A percentile compares a stretch with the other conserved stretches of the same genome.
Evolutionary conservation across 1,139 yeast genomes (phyloP).

Genomic region (Meyerozyma guilliermondii): DNA sequence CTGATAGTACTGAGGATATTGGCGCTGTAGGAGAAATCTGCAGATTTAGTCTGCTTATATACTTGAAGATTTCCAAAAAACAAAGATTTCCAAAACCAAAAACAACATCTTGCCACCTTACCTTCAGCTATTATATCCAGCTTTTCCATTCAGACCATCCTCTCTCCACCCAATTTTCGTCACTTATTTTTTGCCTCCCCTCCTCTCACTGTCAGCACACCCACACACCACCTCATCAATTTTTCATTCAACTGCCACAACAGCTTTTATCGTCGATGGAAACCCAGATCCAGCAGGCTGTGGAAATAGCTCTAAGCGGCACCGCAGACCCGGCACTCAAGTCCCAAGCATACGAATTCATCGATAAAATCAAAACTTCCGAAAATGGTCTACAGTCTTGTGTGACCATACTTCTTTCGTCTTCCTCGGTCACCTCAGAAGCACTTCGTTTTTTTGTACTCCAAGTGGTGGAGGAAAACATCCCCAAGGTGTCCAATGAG

Average conservation of each 20-base stretch:
- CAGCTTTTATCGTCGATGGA: conserved; percentile 46
- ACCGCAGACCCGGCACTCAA: conserved; percentile 65
- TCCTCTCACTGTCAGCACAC: not conserved
- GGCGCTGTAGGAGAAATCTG: no score
- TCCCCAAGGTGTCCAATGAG: conserved; percentile 44
- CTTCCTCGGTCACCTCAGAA: conserved; percentile 31
- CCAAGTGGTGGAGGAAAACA: conserved; percentile 71
- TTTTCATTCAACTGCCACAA: not conserved
- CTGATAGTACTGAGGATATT: no score
- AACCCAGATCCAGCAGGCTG: conserved; percentile 89
- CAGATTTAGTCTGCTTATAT: no score
- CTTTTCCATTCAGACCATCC: no score
- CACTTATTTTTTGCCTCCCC: not conserved
- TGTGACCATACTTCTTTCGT: conserved; percentile 48
- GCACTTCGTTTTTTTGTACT: conserved; percentile 70
- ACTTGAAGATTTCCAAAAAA: no score
- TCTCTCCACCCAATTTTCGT: not conserved
- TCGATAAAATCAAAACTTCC: conserved; percentile 70
- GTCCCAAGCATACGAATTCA: conserved; percentile 79
- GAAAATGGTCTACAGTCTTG: conserved; percentile 79
- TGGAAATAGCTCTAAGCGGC: conserved; percentile 79
- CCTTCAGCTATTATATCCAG: no score
- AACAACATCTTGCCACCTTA: no score
- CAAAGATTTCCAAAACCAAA: no score
- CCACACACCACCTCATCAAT: not conserved